phyloP scores from a whole-genome alignment of 2,329 filamentous ascomycete species.

The Trichoderma sp. region DNA sequence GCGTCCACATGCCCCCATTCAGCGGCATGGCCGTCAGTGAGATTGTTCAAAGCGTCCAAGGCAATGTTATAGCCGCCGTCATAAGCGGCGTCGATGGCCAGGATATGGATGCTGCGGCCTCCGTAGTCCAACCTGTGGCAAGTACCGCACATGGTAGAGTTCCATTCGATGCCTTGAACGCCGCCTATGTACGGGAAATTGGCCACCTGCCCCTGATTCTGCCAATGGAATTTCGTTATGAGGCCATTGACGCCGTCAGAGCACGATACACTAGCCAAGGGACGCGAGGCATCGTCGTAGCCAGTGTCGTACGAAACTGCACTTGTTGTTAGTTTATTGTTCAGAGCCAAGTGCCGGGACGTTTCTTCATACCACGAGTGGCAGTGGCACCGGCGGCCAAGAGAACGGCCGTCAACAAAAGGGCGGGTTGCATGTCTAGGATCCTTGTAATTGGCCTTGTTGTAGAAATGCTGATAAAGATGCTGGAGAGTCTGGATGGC shows the following conservation, averaged over 20 bases:
- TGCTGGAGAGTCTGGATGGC: no score
- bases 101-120: slow-evolving; percentile 54
- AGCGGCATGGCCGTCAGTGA: slow-evolving; percentile 55
- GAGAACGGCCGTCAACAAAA: slow-evolving; percentile 45
- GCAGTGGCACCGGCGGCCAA: slow-evolving; percentile 43
- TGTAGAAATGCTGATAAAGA: not conserved
- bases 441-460: not conserved
- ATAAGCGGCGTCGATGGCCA: slow-evolving; percentile 56
- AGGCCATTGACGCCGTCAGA: slow-evolving; percentile 70
- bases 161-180: slow-evolving; percentile 57
- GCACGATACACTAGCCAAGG: slow-evolving; percentile 63
- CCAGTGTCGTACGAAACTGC: slow-evolving; percentile 70
- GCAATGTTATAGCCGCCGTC: slow-evolving; percentile 57
- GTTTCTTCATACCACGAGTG: slow-evolving; percentile 37
- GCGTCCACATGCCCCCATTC: slow-evolving; percentile 58
- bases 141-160: slow-evolving; percentile 58
- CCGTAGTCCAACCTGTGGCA: slow-evolving; percentile 60
- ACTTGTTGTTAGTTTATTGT: not conserved
- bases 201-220: slow-evolving; percentile 54
- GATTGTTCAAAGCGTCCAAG: slow-evolving; percentile 55
- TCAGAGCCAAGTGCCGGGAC: not conserved
- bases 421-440: slow-evolving; percentile 49
- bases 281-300: slow-evolving; percentile 64
- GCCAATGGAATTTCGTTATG: slow-evolving; percentile 62
- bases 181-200: slow-evolving; percentile 60